Conservation (phyloP, 768 basidiomycete genomes). For the Leccinum longicurvipes region DNA sequence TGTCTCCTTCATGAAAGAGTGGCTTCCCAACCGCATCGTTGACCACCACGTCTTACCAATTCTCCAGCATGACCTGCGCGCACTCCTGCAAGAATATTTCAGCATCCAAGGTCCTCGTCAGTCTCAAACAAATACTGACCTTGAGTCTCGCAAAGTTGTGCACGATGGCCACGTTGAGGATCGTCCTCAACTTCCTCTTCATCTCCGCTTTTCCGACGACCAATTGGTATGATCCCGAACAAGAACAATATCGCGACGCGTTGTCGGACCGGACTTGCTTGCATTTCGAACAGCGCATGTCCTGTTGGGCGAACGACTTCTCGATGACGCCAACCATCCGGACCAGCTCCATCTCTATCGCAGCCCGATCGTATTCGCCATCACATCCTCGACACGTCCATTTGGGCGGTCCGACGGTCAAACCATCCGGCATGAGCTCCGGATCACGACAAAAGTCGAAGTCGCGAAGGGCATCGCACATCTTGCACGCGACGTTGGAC, state of each 20-base stretch:
- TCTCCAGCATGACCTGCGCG: slow-evolving; percentile 37
- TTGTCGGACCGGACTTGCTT: slow-evolving; percentile 89
- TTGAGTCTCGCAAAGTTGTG: slow-evolving; percentile 67
- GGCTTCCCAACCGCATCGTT: neutral
- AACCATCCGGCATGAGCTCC: slow-evolving; percentile 64
- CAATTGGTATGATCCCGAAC: slow-evolving; percentile 81
- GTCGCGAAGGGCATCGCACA: slow-evolving; percentile 82
- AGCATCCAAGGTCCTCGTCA: neutral
- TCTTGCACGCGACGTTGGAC: slow-evolving; percentile 81
- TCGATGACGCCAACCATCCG: slow-evolving; percentile 69
- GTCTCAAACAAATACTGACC: slow-evolving; percentile 36
- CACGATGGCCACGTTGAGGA: slow-evolving; percentile 77
- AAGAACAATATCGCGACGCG: slow-evolving; percentile 78
- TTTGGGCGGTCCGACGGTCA: slow-evolving; percentile 45
- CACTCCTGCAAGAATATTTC: slow-evolving; percentile 31
- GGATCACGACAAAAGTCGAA: slow-evolving; percentile 96
- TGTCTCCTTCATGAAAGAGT: neutral
- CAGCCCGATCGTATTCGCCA: slow-evolving; percentile 83
- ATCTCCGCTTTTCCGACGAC: slow-evolving; percentile 71
- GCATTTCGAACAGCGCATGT: slow-evolving; percentile 85
- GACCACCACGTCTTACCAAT: slow-evolving; percentile 30
- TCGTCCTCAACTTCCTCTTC: slow-evolving; percentile 69
- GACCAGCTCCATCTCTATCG: slow-evolving; percentile 85
- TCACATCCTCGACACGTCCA: slow-evolving; percentile 75
- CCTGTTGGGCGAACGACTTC: slow-evolving; percentile 80